Conservation (phyloP, 73 alveolate genomes). For the Effrenium voratum region DNA sequence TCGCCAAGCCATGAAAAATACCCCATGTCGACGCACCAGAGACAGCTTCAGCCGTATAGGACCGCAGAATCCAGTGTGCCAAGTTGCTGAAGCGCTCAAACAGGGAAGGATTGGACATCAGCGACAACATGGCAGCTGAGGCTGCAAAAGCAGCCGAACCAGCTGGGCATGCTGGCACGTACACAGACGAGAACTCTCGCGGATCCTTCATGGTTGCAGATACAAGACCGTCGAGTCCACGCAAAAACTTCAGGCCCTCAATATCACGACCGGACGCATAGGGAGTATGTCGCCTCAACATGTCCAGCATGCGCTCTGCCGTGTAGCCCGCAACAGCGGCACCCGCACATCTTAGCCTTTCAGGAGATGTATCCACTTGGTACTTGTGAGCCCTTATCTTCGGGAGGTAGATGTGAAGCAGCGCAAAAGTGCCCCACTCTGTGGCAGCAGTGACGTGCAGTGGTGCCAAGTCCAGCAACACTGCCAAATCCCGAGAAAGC, state of each 20-base stretch:
- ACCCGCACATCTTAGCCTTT: neutral
- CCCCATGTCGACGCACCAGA: conserved; percentile 54
- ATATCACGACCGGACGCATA: conserved; percentile 86
- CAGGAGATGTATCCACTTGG: neutral
- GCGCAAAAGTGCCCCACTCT: conserved; percentile 58
- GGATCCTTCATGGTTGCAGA: conserved; percentile 86
- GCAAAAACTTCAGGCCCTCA: conserved; percentile 80
- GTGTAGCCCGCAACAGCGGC: conserved; percentile 66
- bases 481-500: conserved; percentile 67
- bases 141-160: conserved; percentile 72
- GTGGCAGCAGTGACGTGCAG: conserved; percentile 71
- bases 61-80: conserved; percentile 74
- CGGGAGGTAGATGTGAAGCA: conserved; percentile 68
- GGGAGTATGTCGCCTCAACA: conserved; percentile 68
- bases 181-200: conserved; percentile 61
- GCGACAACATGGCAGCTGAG: conserved; percentile 81
- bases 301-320: conserved; percentile 72
- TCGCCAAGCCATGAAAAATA: conserved; percentile 59
- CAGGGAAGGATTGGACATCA: conserved; percentile 86
- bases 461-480: conserved; percentile 64
- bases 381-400: conserved; percentile 6
- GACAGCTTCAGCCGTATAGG: conserved; percentile 30
- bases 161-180: conserved; percentile 56
- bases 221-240: conserved; percentile 60
- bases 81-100: conserved; percentile 87